Base-by-base conservation (phyloP, 306 rosid species). In the Lathyrus oleraceus region DNA sequence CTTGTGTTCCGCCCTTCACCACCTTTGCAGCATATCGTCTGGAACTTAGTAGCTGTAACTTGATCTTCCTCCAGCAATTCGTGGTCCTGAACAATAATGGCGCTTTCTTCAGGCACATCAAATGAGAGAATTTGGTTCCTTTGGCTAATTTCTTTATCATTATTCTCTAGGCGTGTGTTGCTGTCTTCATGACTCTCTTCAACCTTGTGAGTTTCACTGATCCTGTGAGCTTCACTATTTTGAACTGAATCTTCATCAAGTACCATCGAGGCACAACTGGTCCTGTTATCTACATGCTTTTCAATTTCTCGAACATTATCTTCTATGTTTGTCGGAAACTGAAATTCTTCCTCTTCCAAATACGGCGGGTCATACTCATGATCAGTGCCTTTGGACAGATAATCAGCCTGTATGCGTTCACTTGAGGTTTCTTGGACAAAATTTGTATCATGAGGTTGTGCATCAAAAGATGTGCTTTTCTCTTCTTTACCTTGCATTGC, bases 361-460 rank as follows among this genome's bases (percentile, higher is more conserved):
- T 85, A 74, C 71, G 70, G 61, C 70, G 76, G 89, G 44, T 79
- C 82, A 65, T 53, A 57, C 40, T 83, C 80, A 47, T 27, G 74
- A 40, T 58, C 70, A 69, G n/a, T 21, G 74, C 61, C 57, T 4
- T 75, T 72, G 12, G 70, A 53, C 2, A 10, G 70, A 32, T 73
- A 40, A 20, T 65, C 61, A 19, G 44, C 72, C 61, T 75, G 88
- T 63, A 74, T 66, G 69, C 63, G 42, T 56, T 65, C 70, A 51
- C 51, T 28, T 21, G 65, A 16, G 47, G 16, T 47, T 67, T 77
- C 80, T 67, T 45, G 59, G 44, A 76, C 82, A 19, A 58, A 74
- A 27, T 16, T 59, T 10, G 40, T 75, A 47, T 36, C 67, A 13
- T n/a, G 69, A 52, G 62, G 32, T 39, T 79, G 75, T 35, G 17